Evolutionary conservation across 2,329 filamentous ascomycete genomes (phyloP), one percentile per base, ranked within the genome.

Genomic region (Thielaviopsis ethacetica): DNA sequence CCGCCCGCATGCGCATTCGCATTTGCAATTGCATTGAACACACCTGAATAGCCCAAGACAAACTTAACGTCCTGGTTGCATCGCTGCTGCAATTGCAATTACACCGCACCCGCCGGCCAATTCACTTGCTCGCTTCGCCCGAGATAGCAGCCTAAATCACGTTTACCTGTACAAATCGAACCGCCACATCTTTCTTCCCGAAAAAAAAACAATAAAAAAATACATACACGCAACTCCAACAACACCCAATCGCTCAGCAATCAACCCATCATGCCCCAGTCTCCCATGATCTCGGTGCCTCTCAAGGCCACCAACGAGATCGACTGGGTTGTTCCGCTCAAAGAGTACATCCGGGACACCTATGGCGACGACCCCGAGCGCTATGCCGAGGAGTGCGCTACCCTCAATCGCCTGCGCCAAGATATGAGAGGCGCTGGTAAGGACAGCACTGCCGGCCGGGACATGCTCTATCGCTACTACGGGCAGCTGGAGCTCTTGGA

Each of bases 341-440:
- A 97, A 76, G 77, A 79, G 64, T 96, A 97, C 75, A 98, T 98
- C 67, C 82, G 90, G 64, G 81, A 90, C 66, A 94, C 86, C 24
- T 96, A 98, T 70, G 91, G 91, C 70, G 93, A 98, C 72, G 91
- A 97, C 69, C 91, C 93, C 27, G 93, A 98, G 71, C 83, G 89
- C 66, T 98, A 98, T 75, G 82, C 84, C 57, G 90, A 97, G 71
- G 93, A 98, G 78, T 97, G 93, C 75, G 84, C 83, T 50, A 95
- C 90, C 44, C 82, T 98, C 71, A 95, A 97, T 74, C 84, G 93
- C 52, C 76, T 98, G 72, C 84, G 93, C 66, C 94, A 98, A 81
- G 94, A 98, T 69, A 96, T 98, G 88, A 83, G 94, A 68, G 93
- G 94, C 38, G 93, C 93, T 34, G 91, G 93, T 22, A 95, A 94